Conservation (phyloP, 78 protist genomes). For the Reticulomyxa filosa region DNA sequence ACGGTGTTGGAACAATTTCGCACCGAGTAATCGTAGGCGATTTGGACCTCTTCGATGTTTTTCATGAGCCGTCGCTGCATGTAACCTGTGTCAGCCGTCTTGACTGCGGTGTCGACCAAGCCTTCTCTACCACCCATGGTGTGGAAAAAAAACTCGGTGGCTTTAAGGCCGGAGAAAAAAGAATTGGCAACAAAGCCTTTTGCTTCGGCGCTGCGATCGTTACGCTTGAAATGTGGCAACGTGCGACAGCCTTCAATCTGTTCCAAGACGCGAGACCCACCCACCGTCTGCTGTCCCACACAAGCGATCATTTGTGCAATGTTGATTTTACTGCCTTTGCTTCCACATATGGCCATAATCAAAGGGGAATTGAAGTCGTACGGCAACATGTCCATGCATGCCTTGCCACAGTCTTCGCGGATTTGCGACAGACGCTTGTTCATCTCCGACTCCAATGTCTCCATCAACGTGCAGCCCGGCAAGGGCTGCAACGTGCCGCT, state of each 20-base stretch:
- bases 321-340: conserved; percentile 86
- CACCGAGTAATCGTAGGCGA: background rate
- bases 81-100: conserved; percentile 98
- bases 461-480: conserved; percentile 61
- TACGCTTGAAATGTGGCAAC: too few relatives aligned
- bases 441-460: conserved; percentile 45
- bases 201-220: conserved; percentile 47
- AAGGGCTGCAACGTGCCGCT: conserved; percentile 29
- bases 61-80: conserved; percentile 56
- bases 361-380: conserved; percentile 60
- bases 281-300: conserved; percentile 92
- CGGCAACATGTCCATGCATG: conserved; percentile 56
- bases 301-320: conserved; percentile 95
- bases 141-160: conserved; percentile 96
- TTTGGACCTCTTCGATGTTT: conserved; percentile 78
- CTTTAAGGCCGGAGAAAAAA: conserved; percentile 82
- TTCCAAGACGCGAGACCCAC: conserved; percentile 81
- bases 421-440: conserved; percentile 54
- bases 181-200: conserved; percentile 89
- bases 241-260: too few relatives aligned
- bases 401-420: conserved; percentile 73
- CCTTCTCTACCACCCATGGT: conserved; percentile 98
- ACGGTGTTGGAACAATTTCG: too few relatives aligned
- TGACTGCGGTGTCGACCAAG: conserved; percentile 93
- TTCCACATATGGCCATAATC: conserved; percentile 95